These are phyloP conservation scores for Neodidymelliopsis sp. DNA, from an alignment of 2,329 filamentous ascomycete genomes.

Conservation along the genomic window DNA sequence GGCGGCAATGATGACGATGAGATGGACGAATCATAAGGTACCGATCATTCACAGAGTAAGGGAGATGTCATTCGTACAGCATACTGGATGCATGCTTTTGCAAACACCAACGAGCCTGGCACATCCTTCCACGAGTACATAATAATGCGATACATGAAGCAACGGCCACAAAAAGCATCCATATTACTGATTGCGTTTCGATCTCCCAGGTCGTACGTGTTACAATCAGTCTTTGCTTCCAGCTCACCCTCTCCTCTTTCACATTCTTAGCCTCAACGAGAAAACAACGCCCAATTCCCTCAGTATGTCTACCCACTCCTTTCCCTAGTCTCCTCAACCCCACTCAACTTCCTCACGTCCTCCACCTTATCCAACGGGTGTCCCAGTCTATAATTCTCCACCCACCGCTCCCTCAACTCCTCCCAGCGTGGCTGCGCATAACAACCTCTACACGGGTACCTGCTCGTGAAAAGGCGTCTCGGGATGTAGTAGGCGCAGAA, in stretches of 20 bases:
- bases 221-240: too few relatives aligned
- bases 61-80: neutral
- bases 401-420: constrained; percentile 18
- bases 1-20: constrained; percentile 32
- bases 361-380: constrained; percentile 27
- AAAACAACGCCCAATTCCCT: neutral
- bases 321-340: constrained; percentile 24
- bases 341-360: constrained; percentile 30
- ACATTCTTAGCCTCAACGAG: too few relatives aligned
- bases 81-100: neutral
- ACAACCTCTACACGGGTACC: constrained; percentile 36
- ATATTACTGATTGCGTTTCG: too few relatives aligned
- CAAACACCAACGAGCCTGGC: neutral
- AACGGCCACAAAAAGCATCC: neutral
- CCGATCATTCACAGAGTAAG: too few relatives aligned
- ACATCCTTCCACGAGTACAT: constrained; percentile 1
- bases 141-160: constrained; percentile 3
- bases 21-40: constrained; percentile 47
- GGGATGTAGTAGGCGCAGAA: constrained; percentile 33
- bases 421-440: constrained; percentile 31
- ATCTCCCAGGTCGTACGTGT: too few relatives aligned
- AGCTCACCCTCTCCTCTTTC: neutral
- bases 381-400: constrained; percentile 24
- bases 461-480: constrained; percentile 20
- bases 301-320: too few relatives aligned